Base-by-base conservation (phyloP, 345 rosid species). In the Erysimum cheiranthoides region DNA sequence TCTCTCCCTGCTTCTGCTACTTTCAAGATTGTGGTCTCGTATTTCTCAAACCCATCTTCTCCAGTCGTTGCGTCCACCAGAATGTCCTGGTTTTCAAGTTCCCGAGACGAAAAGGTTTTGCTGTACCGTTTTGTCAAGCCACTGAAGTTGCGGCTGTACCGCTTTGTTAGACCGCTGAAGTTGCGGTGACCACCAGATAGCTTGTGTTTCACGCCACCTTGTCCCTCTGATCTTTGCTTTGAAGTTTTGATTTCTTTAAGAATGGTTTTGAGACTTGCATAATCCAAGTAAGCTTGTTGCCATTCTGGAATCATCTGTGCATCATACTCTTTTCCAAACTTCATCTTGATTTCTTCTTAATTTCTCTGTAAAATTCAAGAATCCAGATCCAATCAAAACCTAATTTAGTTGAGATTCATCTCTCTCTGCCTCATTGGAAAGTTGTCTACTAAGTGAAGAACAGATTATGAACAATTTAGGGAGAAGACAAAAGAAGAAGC, bases 221-320 rank as follows among this genome's bases (percentile, higher is more conserved):
- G 45, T 31, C 66, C 79, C 14, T 49, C 68, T 57, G 14, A 51
- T 14, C 79, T 73, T 25, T 56, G 76, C 32, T 75, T 58, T 75
- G 87, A 85, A 42, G 74, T 64, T 45, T 61, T 78, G 38, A 90
- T 65, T 9, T 83, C 80, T 76, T 70, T 71, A 34, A 83, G 72
- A 70, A 79, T 57, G 14, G 67, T 57, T 34, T 83, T 79, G 42
- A 85, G 80, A 68, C 70, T 74, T 58, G 70, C 53, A 10, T 89
- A 90, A 27, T 89, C 82, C 84, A 89, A 78, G 85, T 86, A 87
- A 0, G 89, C 89, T 51, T 86, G 77, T 49, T 85, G 90, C 96
- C 96, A 90, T 83, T 90, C 96, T 39, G 86, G 90, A 74, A 90
- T 87, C 93, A 85, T 83, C 54, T 90, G 92, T 0, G 83, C 51